Percentiles rank a stretch among this genome's conserved stretches.
These are phyloP conservation scores for Triticum dicoccoides DNA, from an alignment of 176 grass and related monocot genomes.

Conservation along the genomic window DNA sequence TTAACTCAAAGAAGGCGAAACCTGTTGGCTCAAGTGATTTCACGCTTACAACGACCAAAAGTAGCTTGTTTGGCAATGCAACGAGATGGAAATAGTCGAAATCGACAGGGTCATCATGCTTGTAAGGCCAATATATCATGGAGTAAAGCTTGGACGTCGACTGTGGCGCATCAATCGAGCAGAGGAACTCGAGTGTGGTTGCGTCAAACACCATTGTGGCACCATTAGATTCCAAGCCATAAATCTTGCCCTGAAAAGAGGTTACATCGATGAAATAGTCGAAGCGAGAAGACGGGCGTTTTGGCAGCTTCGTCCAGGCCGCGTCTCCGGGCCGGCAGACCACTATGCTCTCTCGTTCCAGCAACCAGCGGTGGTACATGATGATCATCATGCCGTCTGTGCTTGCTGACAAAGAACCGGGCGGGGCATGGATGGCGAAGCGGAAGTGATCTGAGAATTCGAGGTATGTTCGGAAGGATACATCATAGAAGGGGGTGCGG, in stretches of 20 bases:
- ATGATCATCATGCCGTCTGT: not conserved
- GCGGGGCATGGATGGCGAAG: not conserved
- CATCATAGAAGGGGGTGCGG: not conserved
- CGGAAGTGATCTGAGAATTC: not conserved
- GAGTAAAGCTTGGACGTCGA: not conserved
- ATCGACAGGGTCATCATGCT: not conserved
- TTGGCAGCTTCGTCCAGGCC: not conserved
- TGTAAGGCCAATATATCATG: no score
- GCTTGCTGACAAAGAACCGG: not conserved
- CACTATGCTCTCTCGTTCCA: not conserved
- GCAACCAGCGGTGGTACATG: not conserved
- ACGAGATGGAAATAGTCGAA: not conserved
- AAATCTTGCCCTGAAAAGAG: not conserved
- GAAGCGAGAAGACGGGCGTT: not conserved
- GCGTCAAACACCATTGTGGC: not conserved
- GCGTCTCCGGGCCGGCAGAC: conserved; percentile 7
- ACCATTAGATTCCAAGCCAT: not conserved
- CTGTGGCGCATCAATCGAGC: not conserved
- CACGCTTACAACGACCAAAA: not conserved
- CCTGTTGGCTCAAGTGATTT: not conserved
- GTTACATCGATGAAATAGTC: not conserved
- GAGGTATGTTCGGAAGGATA: not conserved
- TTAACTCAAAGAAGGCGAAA: not conserved
- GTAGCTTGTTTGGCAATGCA: not conserved
- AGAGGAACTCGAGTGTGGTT: not conserved